A percentile compares a stretch with the other conserved stretches of the same genome.
Conservation (phyloP, 2,329 filamentous ascomycete species). For the Colletotrichum agaves region DNA sequence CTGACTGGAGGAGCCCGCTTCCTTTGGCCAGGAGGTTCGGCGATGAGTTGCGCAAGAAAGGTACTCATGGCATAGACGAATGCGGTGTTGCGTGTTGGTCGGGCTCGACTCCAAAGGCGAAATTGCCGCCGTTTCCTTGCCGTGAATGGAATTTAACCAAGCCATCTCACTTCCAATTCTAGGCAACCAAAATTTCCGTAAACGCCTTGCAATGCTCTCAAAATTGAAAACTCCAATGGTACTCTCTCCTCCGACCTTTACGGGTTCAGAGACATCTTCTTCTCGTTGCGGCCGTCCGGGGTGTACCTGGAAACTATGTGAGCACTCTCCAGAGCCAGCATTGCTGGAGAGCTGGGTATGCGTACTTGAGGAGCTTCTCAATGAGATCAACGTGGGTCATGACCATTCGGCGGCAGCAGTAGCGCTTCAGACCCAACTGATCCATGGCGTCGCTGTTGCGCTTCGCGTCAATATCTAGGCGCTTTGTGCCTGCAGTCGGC, state of each 20-base stretch:
- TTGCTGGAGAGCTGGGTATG: not conserved
- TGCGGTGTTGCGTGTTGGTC: not conserved
- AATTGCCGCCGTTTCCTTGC: not conserved
- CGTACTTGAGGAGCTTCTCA: conserved; percentile 95
- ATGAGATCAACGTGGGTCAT: conserved; percentile 99
- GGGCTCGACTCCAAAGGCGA: not conserved
- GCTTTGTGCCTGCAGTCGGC: not conserved
- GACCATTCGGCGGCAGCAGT: conserved; percentile 99
- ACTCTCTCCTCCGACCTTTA: conserved; percentile 38
- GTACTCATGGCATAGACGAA: not conserved
- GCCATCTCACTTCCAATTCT: not conserved
- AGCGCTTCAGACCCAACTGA: conserved; percentile 89
- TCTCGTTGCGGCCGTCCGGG: conserved; percentile 70
- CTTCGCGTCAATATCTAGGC: not conserved
- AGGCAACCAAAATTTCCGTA: not conserved
- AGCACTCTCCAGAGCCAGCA: conserved; percentile 35
- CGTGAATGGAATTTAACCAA: not conserved
- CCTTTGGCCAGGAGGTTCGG: no score
- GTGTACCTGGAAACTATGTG: conserved; percentile 60
- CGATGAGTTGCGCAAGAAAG: not conserved
- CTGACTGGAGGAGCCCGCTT: no score
- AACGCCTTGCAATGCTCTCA: conserved; percentile 41
- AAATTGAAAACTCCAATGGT: conserved; percentile 16
- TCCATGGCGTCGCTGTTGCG: conserved; percentile 89
- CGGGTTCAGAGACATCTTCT: conserved; percentile 61